Percentiles rank a stretch among this genome's conserved stretches.
phyloP scores from a whole-genome alignment of 108 stramenopile species.

The Parietichytrium sp. region DNA sequence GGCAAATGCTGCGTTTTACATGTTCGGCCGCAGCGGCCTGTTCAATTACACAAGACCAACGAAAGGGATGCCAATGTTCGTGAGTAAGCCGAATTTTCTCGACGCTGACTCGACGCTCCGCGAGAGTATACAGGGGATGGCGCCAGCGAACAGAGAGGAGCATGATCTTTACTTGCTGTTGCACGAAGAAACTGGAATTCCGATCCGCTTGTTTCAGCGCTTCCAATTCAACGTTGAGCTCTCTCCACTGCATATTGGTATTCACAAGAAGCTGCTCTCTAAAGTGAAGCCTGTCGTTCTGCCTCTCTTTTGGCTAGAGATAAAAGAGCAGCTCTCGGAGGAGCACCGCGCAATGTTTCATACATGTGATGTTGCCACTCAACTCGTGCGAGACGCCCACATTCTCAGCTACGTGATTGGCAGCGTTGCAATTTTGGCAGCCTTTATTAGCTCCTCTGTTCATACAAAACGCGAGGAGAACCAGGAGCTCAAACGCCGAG shows the following conservation, averaged over 20 bases:
- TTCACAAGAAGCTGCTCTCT: neutral
- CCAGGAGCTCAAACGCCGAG: neutral
- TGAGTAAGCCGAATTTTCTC: neutral
- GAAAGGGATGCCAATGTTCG: neutral
- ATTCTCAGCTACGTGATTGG: neutral
- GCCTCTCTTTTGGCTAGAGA: neutral
- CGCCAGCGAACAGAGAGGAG: neutral
- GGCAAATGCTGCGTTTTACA: neutral
- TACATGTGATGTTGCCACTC: neutral
- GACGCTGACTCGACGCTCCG: neutral
- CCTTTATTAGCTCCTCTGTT: neutral
- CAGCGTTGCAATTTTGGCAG: neutral
- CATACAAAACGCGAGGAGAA: neutral
- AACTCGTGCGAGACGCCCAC: neutral
- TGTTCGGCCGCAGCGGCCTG: neutral
- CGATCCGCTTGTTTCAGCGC: constrained; percentile 6
- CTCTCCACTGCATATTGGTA: neutral
- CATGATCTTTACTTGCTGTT: neutral
- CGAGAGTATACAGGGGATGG: neutral
- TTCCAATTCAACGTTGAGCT: constrained; percentile 7
- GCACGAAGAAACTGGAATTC: neutral
- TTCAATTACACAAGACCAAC: neutral
- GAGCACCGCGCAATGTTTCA: neutral
- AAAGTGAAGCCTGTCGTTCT: neutral
- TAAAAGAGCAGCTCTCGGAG: neutral